These are phyloP conservation scores for Saccharomycopsis babjevae DNA, from an alignment of 805 yeast genomes.

Conservation along the genomic window DNA sequence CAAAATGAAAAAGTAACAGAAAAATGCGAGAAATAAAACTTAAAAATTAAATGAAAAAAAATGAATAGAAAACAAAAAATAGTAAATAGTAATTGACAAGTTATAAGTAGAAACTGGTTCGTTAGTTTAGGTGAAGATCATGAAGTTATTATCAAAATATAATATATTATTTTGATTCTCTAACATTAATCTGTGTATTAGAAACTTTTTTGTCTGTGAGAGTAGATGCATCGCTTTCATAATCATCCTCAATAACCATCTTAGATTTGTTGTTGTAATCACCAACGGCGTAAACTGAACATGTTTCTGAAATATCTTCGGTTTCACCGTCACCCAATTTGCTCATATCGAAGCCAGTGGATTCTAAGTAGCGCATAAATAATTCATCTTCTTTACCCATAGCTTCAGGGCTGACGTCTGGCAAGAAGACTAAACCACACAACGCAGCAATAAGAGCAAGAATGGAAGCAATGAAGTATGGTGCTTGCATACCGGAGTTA, in stretches of 20 bases:
- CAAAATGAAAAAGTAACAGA: not conserved
- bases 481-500: slow-evolving; percentile 54
- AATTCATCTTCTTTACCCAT: slow-evolving; percentile 66
- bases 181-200: not conserved
- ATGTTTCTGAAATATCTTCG: slow-evolving; percentile 1
- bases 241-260: not conserved
- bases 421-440: slow-evolving; percentile 61
- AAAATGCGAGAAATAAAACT: not conserved
- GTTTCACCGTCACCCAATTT: slow-evolving; percentile 35
- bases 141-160: not conserved
- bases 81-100: not conserved
- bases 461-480: slow-evolving; percentile 74
- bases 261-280: not conserved
- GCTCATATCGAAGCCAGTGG: slow-evolving; percentile 60
- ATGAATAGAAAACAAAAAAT: not conserved
- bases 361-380: slow-evolving; percentile 56
- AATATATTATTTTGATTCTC: not conserved
- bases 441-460: slow-evolving; percentile 65
- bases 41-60: not conserved
- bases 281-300: not conserved
- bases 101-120: not conserved
- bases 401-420: slow-evolving; percentile 76
- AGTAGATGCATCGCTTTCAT: not conserved
- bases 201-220: not conserved
- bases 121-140: not conserved